Percentiles rank a stretch among this genome's conserved stretches.
phyloP scores from a whole-genome alignment of 805 yeast genomes.

The Vanderwaltozyma yarrowii region DNA sequence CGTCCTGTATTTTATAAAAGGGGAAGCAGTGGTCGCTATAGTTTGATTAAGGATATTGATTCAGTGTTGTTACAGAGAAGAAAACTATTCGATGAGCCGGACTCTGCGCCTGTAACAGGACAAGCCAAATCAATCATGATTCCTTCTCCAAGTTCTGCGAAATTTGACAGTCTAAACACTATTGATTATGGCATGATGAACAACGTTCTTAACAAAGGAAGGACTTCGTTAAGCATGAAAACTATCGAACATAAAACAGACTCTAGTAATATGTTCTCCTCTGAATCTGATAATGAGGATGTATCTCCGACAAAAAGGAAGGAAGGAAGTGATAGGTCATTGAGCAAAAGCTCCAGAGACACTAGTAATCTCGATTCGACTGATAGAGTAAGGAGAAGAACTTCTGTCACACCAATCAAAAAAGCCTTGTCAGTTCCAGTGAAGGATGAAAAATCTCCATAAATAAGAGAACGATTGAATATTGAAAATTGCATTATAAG shows the following conservation, averaged over 20 bases:
- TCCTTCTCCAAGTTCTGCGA: slow-evolving; percentile 3
- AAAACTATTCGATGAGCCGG: slow-evolving; percentile 3
- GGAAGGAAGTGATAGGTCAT: not conserved
- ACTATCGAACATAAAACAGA: not conserved
- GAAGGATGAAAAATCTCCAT: not conserved
- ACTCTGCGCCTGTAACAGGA: slow-evolving; percentile 3
- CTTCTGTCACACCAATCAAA: slow-evolving; percentile 1
- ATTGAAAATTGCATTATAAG: too few relatives aligned
- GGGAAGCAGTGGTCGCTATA: slow-evolving; percentile 15
- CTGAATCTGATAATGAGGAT: slow-evolving; percentile 3
- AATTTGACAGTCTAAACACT: not conserved
- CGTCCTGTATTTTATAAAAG: slow-evolving; percentile 14
- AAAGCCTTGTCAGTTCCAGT: not conserved
- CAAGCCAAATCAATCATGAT: slow-evolving; percentile 1
- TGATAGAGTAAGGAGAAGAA: not conserved
- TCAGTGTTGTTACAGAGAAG: slow-evolving; percentile 1
- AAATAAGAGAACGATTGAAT: too few relatives aligned
- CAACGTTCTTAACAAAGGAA: not conserved
- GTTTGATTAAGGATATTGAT: slow-evolving; percentile 4
- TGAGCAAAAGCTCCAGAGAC: not conserved
- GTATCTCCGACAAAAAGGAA: not conserved
- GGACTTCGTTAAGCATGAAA: not conserved
- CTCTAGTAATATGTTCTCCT: not conserved
- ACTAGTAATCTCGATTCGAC: not conserved
- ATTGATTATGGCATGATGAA: not conserved